Evolutionary conservation across 495 filamentous ascomycete genomes (phyloP).

Genomic region (Penicillium flavigenum): DNA sequence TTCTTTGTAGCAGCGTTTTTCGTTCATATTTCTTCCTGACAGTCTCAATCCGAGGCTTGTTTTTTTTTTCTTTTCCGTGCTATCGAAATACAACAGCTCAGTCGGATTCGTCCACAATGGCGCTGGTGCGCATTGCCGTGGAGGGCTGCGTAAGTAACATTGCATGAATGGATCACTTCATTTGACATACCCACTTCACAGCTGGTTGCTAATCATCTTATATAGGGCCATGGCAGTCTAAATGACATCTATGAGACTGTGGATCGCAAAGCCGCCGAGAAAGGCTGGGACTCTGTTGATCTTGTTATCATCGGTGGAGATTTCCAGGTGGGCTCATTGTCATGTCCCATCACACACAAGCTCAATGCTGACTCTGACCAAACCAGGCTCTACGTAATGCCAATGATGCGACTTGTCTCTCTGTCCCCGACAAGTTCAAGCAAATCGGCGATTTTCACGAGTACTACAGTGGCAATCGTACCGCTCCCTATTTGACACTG

Average conservation of each 20-base stretch:
- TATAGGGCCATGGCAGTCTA: slow-evolving; percentile 84
- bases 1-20: neutral
- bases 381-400: slow-evolving; percentile 78
- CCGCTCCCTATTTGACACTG: slow-evolving; percentile 82
- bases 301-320: slow-evolving; percentile 87
- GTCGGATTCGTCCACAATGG: neutral
- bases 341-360: neutral
- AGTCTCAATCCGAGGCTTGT: neutral
- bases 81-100: neutral
- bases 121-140: slow-evolving; percentile 11
- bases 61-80: neutral
- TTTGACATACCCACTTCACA: neutral
- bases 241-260: slow-evolving; percentile 85
- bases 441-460: slow-evolving; percentile 84
- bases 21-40: neutral
- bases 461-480: slow-evolving; percentile 78
- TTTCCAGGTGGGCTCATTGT: slow-evolving; percentile 63
- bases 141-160: slow-evolving; percentile 20
- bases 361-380: slow-evolving; percentile 28
- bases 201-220: slow-evolving; percentile 14
- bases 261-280: slow-evolving; percentile 56
- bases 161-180: neutral
- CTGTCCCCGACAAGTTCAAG: slow-evolving; percentile 80
- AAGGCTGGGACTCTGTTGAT: slow-evolving; percentile 75
- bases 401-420: slow-evolving; percentile 81